phyloP scores from a whole-genome alignment of 345 rosid species.

The Gossypium stocksii region DNA sequence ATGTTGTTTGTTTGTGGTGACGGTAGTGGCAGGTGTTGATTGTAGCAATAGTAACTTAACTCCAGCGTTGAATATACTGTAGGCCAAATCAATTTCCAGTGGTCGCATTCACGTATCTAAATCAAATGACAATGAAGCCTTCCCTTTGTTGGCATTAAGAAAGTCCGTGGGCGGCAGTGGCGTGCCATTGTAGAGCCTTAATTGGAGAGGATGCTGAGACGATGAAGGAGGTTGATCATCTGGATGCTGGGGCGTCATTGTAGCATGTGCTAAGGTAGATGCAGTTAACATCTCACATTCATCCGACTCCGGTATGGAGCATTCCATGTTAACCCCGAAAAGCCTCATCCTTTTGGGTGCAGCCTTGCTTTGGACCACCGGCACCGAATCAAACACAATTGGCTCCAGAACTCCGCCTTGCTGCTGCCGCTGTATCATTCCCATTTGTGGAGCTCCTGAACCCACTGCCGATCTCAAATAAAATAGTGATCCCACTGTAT shows the following conservation, averaged over 20 bases:
- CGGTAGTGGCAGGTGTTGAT: not conserved
- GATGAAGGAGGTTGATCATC: conserved; percentile 17
- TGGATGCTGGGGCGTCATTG: conserved; percentile 18
- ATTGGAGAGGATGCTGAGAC: conserved; percentile 29
- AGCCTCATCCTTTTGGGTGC: conserved; percentile 74
- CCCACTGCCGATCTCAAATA: conserved; percentile 25
- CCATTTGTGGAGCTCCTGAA: conserved; percentile 25
- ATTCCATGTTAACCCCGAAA: conserved; percentile 96
- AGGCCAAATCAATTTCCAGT: not conserved
- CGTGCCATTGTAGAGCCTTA: conserved; percentile 40
- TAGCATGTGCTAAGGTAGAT: conserved; percentile 23
- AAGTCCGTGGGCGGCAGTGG: conserved; percentile 27
- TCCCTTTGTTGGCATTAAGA: conserved; percentile 33
- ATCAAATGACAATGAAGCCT: conserved; percentile 43
- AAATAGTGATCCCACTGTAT: conserved; percentile 24
- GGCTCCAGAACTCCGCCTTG: conserved; percentile 12
- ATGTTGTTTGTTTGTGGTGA: not conserved
- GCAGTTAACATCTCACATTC: conserved; percentile 31
- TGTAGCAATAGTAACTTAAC: not conserved
- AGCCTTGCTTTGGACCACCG: conserved; percentile 59
- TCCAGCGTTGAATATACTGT: not conserved
- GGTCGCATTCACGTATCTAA: conserved; percentile 31
- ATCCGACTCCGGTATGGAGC: conserved; percentile 39
- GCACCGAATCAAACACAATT: conserved; percentile 49
- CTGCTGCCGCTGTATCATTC: conserved; percentile 26